Base-by-base conservation (phyloP, 1,139 yeast species). In the Suhomyces panamericanus region DNA sequence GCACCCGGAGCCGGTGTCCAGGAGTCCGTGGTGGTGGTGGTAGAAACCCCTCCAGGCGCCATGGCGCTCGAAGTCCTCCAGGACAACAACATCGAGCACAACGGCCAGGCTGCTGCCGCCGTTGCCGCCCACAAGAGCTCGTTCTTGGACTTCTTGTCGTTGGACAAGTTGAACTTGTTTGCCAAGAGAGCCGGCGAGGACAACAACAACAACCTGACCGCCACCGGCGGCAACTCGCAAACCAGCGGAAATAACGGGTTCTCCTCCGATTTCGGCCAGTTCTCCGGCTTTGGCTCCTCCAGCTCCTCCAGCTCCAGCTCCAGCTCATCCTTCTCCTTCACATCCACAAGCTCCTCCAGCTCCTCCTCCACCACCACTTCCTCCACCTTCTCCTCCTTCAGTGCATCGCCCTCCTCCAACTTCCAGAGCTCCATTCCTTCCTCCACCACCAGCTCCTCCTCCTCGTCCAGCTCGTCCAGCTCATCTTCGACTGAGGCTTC, bases 311-410 rank as follows among this genome's bases (percentile, higher is more conserved):
- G 40, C 13, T 39, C 44, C 30, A 37, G 39, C 22, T 20, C 24
- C 24, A 20, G 29, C 29, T 26, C 27, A 9, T 24, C 29, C 29
- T 26, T n/a, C 14, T 54, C 60, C 11, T 44, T 45, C 9, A 39
- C 42, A 30, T 32, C 48, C 11, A 33, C 39, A 29, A 35, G 36
- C 15, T 27, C 32, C 17, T 10, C 29, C 13, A 1, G 12, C 12
- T 17, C 32, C 11, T 14, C 17, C 27, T 15, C 15, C 32, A 28
- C 32, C 47, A 48, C 51, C 40, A 53, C 60, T 14, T 54, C 60
- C n/a, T 44, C 47, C 9, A 38, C 44, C 30, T 29, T 44, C 11
- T 36, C 39, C 35, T 38, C 38, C 17, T 27, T 31, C 17, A 16
- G 35, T 6, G 29, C 29, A 20, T 15, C 44, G 2, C 24, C 43